Percentiles rank a stretch among this genome's conserved stretches.
Conservation (phyloP, 2,329 filamentous ascomycete species). For the Pseudocercospora crystallina region DNA sequence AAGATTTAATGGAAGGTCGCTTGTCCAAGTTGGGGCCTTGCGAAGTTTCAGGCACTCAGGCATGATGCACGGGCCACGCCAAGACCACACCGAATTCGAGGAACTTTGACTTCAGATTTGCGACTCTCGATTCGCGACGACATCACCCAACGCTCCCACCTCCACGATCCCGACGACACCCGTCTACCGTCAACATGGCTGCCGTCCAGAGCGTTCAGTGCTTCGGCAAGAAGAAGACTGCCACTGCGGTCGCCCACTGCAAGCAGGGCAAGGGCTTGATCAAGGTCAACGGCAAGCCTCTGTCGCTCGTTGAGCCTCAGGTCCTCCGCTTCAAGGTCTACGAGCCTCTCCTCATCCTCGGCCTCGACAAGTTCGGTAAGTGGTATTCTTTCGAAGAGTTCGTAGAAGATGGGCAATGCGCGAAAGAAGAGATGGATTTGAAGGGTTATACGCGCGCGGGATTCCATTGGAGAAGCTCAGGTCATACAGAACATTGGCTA, state of each 20-base stretch:
- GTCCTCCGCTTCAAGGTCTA: slow-evolving; percentile 99
- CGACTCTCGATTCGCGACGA: slow-evolving; percentile 15
- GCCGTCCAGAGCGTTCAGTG: slow-evolving; percentile 71
- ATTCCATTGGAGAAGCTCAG: slow-evolving; percentile 2
- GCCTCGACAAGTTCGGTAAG: slow-evolving; percentile 88
- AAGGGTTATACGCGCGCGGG: neutral
- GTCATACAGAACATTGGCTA: slow-evolving; percentile 16
- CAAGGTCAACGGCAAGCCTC: slow-evolving; percentile 98
- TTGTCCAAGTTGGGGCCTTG: no score
- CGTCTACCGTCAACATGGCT: slow-evolving; percentile 56
- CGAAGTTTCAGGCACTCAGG: no score
- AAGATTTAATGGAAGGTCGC: no score
- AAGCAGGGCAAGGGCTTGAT: slow-evolving; percentile 89
- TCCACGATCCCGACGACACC: slow-evolving; percentile 12
- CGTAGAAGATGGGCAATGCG: neutral
- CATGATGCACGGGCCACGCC: no score
- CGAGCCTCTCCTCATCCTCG: slow-evolving; percentile 96
- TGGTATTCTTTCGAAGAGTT: slow-evolving; percentile 13
- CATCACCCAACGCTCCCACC: slow-evolving; percentile 11
- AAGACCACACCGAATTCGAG: no score
- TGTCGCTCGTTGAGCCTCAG: slow-evolving; percentile 91
- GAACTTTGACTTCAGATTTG: neutral
- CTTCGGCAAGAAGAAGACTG: slow-evolving; percentile 85
- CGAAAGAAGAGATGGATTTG: slow-evolving; percentile 1
- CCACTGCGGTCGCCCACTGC: slow-evolving; percentile 83